A percentile compares a stretch with the other conserved stretches of the same genome.
These are phyloP conservation scores for Citrus maxima DNA, from an alignment of 345 rosid genomes.

Conservation along the genomic window DNA sequence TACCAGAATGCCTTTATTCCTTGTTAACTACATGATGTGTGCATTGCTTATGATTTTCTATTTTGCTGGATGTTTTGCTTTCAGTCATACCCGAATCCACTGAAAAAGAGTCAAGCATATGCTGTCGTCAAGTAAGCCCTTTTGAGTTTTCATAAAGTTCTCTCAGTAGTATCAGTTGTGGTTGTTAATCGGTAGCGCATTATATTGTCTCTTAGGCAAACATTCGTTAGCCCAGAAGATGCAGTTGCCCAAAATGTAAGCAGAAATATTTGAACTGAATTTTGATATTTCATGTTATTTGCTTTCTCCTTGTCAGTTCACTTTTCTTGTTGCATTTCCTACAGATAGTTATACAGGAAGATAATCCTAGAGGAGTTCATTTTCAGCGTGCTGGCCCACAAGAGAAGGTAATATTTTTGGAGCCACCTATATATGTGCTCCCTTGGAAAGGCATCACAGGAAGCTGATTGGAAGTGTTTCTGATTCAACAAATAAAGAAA, in stretches of 20 bases:
- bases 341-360: conserved; percentile 76
- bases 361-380: conserved; percentile 79
- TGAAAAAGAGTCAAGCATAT: conserved; percentile 74
- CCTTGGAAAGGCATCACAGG: background rate
- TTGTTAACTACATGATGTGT: background rate
- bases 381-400: conserved; percentile 92
- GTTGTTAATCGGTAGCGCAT: background rate
- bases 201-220: conserved; percentile 46
- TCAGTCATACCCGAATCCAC: conserved; percentile 80
- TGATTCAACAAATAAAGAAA: too few species aligned
- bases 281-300: background rate
- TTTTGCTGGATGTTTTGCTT: conserved; percentile 2
- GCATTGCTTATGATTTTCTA: background rate
- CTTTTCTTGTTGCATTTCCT: background rate
- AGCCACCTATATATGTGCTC: too few species aligned
- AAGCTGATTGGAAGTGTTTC: conserved; percentile 7
- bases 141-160: background rate
- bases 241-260: conserved; percentile 67
- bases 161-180: background rate
- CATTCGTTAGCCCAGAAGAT: conserved; percentile 73
- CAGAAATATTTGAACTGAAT: background rate
- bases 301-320: too few species aligned
- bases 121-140: conserved; percentile 75
- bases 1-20: background rate
- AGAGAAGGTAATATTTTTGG: conserved; percentile 43